These are phyloP conservation scores for Cryphonectria carpinicola DNA, from an alignment of 2,329 filamentous ascomycete genomes.

Conservation along the genomic window DNA sequence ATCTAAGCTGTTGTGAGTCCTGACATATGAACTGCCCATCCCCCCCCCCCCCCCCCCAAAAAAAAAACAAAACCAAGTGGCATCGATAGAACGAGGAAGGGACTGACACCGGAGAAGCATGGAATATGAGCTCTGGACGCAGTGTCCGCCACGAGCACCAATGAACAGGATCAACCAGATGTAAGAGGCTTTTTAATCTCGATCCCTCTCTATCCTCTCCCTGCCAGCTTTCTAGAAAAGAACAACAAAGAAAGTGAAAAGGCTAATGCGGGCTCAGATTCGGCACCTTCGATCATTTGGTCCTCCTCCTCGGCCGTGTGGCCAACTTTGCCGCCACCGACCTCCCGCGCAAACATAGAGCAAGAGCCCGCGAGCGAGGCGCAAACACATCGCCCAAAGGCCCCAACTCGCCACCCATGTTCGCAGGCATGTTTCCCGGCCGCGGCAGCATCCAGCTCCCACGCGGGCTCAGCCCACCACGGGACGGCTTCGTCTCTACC, in stretches of 20 bases:
- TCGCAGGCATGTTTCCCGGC: constrained; percentile 60
- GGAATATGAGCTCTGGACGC: constrained; percentile 79
- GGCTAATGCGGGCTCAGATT: constrained; percentile 58
- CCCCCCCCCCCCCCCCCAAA: too few species aligned
- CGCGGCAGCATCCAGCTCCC: constrained; percentile 54
- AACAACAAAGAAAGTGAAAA: not conserved
- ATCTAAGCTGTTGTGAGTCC: constrained; percentile 78
- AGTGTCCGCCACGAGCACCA: constrained; percentile 83
- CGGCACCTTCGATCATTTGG: constrained; percentile 85
- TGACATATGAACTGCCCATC: not conserved
- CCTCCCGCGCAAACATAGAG: constrained; percentile 74
- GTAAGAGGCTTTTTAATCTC: constrained; percentile 46
- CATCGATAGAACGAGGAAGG: constrained; percentile 17
- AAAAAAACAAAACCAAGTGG: not conserved
- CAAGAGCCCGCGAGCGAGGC: constrained; percentile 55
- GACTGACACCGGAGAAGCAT: constrained; percentile 57
- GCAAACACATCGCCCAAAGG: constrained; percentile 49
- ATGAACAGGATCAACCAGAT: constrained; percentile 76
- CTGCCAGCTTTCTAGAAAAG: not conserved
- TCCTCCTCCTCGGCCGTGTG: constrained; percentile 79
- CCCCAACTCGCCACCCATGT: constrained; percentile 48
- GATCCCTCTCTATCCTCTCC: not conserved
- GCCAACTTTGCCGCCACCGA: constrained; percentile 80
- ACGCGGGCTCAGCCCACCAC: constrained; percentile 58
- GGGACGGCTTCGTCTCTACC: constrained; percentile 45